Base-by-base conservation (phyloP, 139 green algal genomes). In the Monoraphidium neglectum region DNA sequence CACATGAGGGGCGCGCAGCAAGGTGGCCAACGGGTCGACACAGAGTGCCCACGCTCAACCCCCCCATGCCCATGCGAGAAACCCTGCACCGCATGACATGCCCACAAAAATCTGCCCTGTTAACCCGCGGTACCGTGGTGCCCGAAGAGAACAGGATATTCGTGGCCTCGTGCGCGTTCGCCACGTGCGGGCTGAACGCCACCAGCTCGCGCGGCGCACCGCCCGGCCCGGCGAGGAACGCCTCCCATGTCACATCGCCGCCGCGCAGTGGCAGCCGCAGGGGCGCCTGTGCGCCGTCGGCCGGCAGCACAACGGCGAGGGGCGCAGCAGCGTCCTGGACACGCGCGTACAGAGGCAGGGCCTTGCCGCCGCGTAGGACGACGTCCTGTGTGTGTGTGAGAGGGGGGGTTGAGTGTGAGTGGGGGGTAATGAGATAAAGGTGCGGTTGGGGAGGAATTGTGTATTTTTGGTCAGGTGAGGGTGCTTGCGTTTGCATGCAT, bases 141-240 rank as follows among this genome's bases (percentile, higher is more conserved):
- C 95, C 95, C 0, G 92, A 97, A 6, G 89, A 96, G 82, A 98
- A 98, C 13, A 98, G 86, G 37, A 98, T 89, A 77, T 93, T 94
- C 57, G 79, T 91, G 33, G 77, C 43, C 18, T 85, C 85, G 59
- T 85, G 46, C 0, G 83, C 72, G n/a, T 80, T 67, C 2, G 78
- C 82, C 0, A 87, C 35, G 38, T 90, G 76, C 0, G 87, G 81
- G 33, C 63, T 18, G 13, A 82, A 79, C 33, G 69, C 32, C 6
- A 54, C 32, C 4, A 69, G 8, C 43, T 51, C 23, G 21, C 8
- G 18, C 61, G 38, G 8, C 61, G 16, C 43, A 43, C 53, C 30
- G 38, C 65, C 15, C 6, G 38, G 40, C 40, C 36, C 6, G 2
- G 18, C 54, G 47, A 95, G 51, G 53, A 96, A 94, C 8, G 68